Base-by-base conservation (phyloP, 768 basidiomycete genomes). In the Cubamyces lactineus region DNA sequence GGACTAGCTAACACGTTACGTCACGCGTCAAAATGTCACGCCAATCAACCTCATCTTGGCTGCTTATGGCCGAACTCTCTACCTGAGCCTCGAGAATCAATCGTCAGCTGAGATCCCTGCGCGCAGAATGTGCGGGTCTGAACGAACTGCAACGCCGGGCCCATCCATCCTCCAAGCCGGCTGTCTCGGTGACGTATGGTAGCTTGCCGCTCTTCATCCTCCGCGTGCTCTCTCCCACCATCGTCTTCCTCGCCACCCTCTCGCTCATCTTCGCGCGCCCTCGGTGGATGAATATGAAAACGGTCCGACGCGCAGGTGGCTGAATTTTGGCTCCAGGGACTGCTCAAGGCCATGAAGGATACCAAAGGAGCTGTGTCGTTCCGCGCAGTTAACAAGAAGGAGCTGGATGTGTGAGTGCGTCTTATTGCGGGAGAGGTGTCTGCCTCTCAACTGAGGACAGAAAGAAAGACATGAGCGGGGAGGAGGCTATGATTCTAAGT, bases 401-500 rank as follows among this genome's bases (percentile, higher is more conserved):
- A 73, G 58, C 62, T 72, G 16, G 71, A 73, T 7, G 67, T 69
- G 72, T 73, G 55, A 43, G 72, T 69, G 11, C 19, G 17, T 19
- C 38, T 17, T 21, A 8, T 11, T 11, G 4, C 26, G 3, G 17
- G 34, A 34, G 26, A 4, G 7, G 0, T 17, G n/a, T 39, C n/a
- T 21, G 49, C 45, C 8, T 38, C 34, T 49, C 45, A 61, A 30
- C 53, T 21, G 42, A 24, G 12, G 53, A 16, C 66, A 96, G 94
- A 41, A 91, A 89, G 57, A 91, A 88, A 64, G 88, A 90, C 66
- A 80, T 96, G 75, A 87, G 81, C 41, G 88, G 86, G 21, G 95
- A 98, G 72, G 95, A 98, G 73, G 82, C 82, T 54, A 80, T 97
- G 71, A 92, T 97, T 3, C 80, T 96, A 42, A 83, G 85, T 57